A percentile compares a stretch with the other conserved stretches of the same genome.
phyloP scores from a whole-genome alignment of 2,329 filamentous ascomycete genomes.

The Penicillium sumatraense region DNA sequence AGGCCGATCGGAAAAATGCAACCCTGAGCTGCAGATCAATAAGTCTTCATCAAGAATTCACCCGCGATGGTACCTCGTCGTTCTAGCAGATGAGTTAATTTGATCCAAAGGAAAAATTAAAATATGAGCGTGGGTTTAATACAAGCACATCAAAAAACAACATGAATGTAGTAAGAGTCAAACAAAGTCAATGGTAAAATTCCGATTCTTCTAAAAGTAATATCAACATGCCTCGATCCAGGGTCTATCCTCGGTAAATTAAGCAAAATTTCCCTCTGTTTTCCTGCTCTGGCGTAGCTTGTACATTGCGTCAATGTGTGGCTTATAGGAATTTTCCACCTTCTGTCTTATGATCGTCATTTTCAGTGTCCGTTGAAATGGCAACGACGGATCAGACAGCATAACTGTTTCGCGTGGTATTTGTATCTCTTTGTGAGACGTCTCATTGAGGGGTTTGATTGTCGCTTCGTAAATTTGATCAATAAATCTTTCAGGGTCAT shows the following conservation, averaged over 20 bases:
- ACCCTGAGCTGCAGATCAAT: background rate
- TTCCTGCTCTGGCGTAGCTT: background rate
- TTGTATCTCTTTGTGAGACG: background rate
- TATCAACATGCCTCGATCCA: background rate
- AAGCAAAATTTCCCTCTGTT: background rate
- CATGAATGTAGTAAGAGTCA: background rate
- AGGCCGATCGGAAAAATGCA: constrained; percentile 1
- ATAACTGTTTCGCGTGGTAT: constrained; percentile 1
- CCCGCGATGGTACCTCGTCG: background rate
- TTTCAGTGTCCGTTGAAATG: constrained; percentile 2
- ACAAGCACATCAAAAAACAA: background rate
- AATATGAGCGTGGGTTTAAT: background rate
- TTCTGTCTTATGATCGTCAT: background rate
- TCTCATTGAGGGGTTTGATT: background rate
- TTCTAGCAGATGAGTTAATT: background rate
- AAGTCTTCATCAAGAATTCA: background rate
- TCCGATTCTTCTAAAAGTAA: background rate
- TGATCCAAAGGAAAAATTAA: background rate
- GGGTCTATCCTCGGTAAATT: background rate
- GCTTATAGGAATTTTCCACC: background rate
- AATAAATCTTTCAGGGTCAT: background rate
- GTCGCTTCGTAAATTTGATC: background rate
- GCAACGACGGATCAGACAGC: constrained; percentile 1
- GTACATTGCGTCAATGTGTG: background rate
- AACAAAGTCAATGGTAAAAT: background rate